A percentile compares a stretch with the other conserved stretches of the same genome.
Conservation (phyloP, 805 yeast genomes). For the Candida morakotiae region DNA sequence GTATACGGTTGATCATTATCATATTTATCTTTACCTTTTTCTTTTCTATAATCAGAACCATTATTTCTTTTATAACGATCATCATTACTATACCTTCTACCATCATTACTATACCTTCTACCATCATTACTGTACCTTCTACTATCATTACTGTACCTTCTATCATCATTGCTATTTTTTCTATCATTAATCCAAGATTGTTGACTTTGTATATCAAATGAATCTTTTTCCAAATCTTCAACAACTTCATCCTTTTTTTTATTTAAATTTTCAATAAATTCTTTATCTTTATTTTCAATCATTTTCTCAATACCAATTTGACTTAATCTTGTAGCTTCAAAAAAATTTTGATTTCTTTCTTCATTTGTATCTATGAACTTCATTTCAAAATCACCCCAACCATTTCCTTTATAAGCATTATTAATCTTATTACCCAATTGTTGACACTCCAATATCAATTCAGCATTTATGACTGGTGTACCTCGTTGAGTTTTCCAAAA, state of each 20-base stretch:
- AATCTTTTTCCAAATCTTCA: neutral
- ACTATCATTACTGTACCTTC: too few relatives aligned
- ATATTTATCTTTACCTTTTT: too few relatives aligned
- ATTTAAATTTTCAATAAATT: neutral
- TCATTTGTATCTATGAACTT: too few relatives aligned
- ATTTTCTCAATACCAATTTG: neutral
- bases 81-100: too few relatives aligned
- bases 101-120: too few relatives aligned
- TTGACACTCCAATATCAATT: neutral
- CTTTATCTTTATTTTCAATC: neutral
- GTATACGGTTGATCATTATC: too few relatives aligned
- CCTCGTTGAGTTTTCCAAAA: neutral
- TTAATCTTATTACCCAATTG: neutral
- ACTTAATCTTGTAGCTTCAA: neutral
- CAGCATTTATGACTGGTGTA: neutral
- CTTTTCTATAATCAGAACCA: too few relatives aligned
- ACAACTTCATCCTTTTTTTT: neutral
- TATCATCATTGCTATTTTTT: too few relatives aligned
- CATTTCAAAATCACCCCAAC: neutral
- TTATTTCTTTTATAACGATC: too few relatives aligned
- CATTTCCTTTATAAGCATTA: neutral
- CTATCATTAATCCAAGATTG: neutral
- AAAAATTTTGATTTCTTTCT: neutral
- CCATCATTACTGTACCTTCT: too few relatives aligned
- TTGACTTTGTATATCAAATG: neutral